Base-by-base conservation (phyloP, 2,329 filamentous ascomycete genomes). In the Aspergillus tamarii region DNA sequence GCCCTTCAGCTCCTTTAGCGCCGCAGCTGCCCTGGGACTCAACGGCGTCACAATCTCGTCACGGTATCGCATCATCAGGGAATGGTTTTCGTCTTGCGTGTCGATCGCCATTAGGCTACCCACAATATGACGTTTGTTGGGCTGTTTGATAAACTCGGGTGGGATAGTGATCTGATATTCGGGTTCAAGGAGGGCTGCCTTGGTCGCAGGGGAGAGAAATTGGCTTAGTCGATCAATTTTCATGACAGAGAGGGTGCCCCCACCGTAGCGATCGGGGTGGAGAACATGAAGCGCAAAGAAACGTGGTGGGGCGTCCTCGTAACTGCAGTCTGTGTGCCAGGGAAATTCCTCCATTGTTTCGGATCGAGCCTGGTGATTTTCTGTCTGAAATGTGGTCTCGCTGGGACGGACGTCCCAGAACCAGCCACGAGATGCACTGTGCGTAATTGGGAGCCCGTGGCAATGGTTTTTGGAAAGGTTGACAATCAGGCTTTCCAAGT, bases 251-350 rank as follows among this genome's bases (percentile, higher is more conserved):
- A 58, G 56, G 2, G 56, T 58, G 41, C 36, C 43, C 6, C 36
- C 43, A 26, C 39, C 23, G 43, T 57, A 73, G 0, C 73, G 72
- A 63, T 82, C 80, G 19, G 75, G 73, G 16, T 75, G 78, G 0
- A 82, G 73, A 0, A 82, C 78, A 12, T 82, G 80, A 0, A 82
- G 73, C 0, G 79, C 80, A 55, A 82, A 81, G 52, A 74, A 81
- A 6, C 76, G 61, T 1, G 80, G 80, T 1, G 77, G 71, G 0
- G 66, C 64, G 0, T 72, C 57, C 54, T 82, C 80, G 54, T 82
- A 82, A 64, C 78, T 80, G 67, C 80, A 82, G 57, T 82, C 80
- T 0, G 78, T 82, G 57, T 82, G 80, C 80, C 80, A 82, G 0
- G 80, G 76, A 30, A 82, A 82, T 1, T 77, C 69, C 0, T 75